Evolutionary conservation across 2,329 filamentous ascomycete species (phyloP).

Genomic region (Colletotrichum coccodes): DNA sequence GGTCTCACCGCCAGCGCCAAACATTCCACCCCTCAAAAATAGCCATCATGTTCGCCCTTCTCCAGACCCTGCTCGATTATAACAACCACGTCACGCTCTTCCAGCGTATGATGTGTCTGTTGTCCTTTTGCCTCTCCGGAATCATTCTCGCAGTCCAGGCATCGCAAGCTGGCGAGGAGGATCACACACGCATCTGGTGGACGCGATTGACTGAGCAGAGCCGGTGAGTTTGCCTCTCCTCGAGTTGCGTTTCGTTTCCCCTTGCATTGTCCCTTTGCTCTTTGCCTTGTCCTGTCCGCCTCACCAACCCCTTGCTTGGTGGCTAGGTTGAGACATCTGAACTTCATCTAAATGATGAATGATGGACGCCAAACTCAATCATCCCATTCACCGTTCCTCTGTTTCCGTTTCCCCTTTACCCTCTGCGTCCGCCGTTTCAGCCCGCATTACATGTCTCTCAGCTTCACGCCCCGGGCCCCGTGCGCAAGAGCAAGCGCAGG

Average conservation of each 20-base stretch:
- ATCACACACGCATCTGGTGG: constrained; percentile 32
- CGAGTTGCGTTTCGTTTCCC: not conserved
- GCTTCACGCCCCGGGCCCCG: not conserved
- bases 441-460: constrained; percentile 9
- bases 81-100: constrained; percentile 29
- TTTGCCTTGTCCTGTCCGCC: not conserved
- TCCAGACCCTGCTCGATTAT: constrained; percentile 26
- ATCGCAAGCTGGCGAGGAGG: constrained; percentile 33
- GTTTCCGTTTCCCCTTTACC: constrained; percentile 4
- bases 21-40: not conserved
- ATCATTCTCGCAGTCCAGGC: constrained; percentile 36
- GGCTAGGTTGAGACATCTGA: constrained; percentile 1
- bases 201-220: constrained; percentile 32
- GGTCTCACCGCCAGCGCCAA: constrained; percentile 6
- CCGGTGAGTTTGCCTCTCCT: constrained; percentile 22
- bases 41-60: constrained; percentile 16
- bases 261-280: not conserved
- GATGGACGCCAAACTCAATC: not conserved
- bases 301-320: not conserved
- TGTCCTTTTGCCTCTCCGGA: constrained; percentile 34
- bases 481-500: constrained; percentile 12
- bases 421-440: constrained; percentile 23
- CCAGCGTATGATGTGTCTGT: constrained; percentile 35
- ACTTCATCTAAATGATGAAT: constrained; percentile 20
- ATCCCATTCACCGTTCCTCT: not conserved